Evolutionary conservation across 345 rosid genomes (phyloP), one percentile per base, ranked within the genome.

Genomic region (Anacardium occidentale): DNA sequence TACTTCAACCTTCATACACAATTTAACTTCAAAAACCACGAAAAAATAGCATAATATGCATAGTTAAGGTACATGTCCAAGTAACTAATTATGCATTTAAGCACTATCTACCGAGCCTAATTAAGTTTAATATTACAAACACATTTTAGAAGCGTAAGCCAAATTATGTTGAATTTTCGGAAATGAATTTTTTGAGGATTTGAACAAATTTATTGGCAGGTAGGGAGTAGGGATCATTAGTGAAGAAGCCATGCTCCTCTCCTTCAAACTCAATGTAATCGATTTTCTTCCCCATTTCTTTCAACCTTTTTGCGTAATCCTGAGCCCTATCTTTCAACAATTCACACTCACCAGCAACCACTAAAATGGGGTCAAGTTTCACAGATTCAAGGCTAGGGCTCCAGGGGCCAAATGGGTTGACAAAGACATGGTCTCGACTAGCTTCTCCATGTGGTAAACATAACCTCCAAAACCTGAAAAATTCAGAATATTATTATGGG

Each of bases 401-500:
- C 34, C 3, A 60, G 0, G 91, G 89, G 68, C 95, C 98, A 55
- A 91, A 89, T 26, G 98, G 98, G 77, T 93, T 93, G 18, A 86
- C 92, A 62, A 84, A 75, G 37, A 84, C 90, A 73, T 90, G 92
- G 80, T 91, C 98, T 68, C 96, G 84, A 48, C 96, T 86, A 48
- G 71, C 78, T 80, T 81, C 94, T 60, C 88, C 94, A 26, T 37
- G 21, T 1, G 98, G 97, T 74, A 93, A 45, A 17, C 94, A 84
- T 25, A 93, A 75, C 84, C 96, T 91, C 98, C 98, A 93, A 79
- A 93, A 91, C 69, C 98, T 93, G 74, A 12, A 12, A 17, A 47
- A 47, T 11, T 37, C 2, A 8, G 9, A 44, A 44, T 44, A 44
- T 1, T 7, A 44, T 2, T n/a, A n/a, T n/a, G n/a, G n/a, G n/a